Conservation (phyloP, 2,329 filamentous ascomycete species). For the Talaromyces sp. region DNA sequence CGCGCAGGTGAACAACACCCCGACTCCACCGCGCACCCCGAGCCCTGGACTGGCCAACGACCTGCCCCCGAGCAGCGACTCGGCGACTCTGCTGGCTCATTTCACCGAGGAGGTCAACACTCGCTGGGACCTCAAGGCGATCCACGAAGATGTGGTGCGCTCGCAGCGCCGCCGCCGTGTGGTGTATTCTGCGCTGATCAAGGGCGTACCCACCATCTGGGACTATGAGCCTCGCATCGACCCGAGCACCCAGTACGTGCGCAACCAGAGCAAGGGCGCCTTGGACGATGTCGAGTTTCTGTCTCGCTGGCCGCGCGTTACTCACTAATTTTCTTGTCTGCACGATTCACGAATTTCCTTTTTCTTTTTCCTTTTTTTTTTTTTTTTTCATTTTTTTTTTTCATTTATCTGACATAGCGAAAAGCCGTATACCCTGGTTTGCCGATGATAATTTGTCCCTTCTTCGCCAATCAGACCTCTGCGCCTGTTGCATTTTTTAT, state of each 20-base stretch:
- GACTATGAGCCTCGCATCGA: constrained; percentile 66
- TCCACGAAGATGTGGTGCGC: constrained; percentile 66
- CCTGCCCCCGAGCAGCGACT: constrained; percentile 28
- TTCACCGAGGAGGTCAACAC: constrained; percentile 69
- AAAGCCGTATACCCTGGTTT: neutral
- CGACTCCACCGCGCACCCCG: constrained; percentile 34
- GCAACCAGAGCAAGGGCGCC: constrained; percentile 43
- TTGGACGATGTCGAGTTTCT: constrained; percentile 38
- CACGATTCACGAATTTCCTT: neutral
- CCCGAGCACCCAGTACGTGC: constrained; percentile 64
- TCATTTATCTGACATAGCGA: neutral
- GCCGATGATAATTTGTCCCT: neutral
- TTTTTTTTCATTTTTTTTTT: neutral
- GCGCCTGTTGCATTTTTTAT: neutral
- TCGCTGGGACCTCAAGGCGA: constrained; percentile 76
- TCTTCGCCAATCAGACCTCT: neutral
- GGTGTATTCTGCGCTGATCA: constrained; percentile 72
- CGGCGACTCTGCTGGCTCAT: constrained; percentile 48
- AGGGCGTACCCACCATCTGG: constrained; percentile 75
- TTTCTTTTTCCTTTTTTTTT: neutral
- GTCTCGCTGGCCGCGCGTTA: constrained; percentile 36
- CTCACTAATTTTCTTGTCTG: neutral
- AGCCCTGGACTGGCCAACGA: constrained; percentile 30
- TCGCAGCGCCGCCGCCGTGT: constrained; percentile 75
- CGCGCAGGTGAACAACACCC: constrained; percentile 8